Base-by-base conservation (phyloP, 1,284 basidiomycete species). In the Lentinula novae-zelandiae region DNA sequence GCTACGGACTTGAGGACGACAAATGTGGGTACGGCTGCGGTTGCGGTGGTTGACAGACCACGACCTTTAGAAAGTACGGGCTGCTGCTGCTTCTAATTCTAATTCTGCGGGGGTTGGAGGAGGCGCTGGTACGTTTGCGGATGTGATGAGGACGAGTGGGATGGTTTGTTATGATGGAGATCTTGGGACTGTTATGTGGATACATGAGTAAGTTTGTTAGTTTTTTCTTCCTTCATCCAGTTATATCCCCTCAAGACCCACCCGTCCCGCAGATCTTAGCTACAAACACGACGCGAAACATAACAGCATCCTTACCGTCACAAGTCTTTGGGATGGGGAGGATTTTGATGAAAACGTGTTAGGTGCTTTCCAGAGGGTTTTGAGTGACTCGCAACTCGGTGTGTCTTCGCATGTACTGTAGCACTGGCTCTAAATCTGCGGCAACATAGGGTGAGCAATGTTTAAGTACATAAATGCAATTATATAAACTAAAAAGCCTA, bases 211-310 rank as follows among this genome's bases (percentile, higher is more conserved):
- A 59, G 84, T 79, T 15, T n/a, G n/a, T 58, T 64, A 39, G 48
- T 64, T 51, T 39, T 13, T 48, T 49, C 36, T 64, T 62, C 44
- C 60, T 62, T 61, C 66, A 64, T 61, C 22, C 51, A 17, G 61
- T 60, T 15, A 59, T 56, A 34, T 55, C 13, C 64, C 27, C 27
- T 27, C 27, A 27, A 90, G 89, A 69, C 75, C 78, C 27, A 73
- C 75, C 48, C 78, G 81, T 49, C 87, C 88, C 0, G 80, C 81
- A 0, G 88, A 91, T 70, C 90, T 90, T 68, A 89, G 83, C 70
- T 91, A 90, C 75, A 90, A 89, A 62, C 85, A 87, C 63, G 89
- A 90, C 68, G 86, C 89, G 1, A 84, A 82, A 67, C 86, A 87
- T 64, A 80, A 77, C 65, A 85, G 78, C 67, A 81, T 80, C 63